Conservation (phyloP, 371 early-diverging fungal species). For the Globomyces sp. region DNA sequence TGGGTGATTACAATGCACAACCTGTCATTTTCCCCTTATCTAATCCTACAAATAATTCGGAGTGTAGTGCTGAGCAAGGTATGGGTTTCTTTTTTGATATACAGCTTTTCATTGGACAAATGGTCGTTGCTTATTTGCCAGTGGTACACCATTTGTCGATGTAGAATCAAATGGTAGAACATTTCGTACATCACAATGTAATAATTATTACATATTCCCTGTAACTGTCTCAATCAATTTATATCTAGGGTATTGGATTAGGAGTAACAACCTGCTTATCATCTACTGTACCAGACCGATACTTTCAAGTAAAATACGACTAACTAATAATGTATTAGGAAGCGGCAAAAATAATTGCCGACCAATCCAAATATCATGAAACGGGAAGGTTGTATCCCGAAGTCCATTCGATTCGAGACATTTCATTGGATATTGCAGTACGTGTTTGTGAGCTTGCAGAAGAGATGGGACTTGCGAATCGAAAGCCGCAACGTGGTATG, state of each 20-base stretch:
- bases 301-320: background rate
- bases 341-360: conserved; percentile 6
- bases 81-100: background rate
- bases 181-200: conserved; percentile 31
- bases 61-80: conserved; percentile 47
- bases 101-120: conserved; percentile 28
- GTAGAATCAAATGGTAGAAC: conserved; percentile 25
- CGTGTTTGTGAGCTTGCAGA: conserved; percentile 10
- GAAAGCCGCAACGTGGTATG: conserved; percentile 13
- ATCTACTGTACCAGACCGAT: conserved; percentile 12
- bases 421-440: conserved; percentile 5
- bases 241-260: conserved; percentile 28
- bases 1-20: conserved; percentile 58
- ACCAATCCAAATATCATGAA: conserved; percentile 1
- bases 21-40: conserved; percentile 65
- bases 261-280: conserved; percentile 21
- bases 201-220: conserved; percentile 37
- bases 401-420: conserved; percentile 12
- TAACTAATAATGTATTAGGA: background rate
- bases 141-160: conserved; percentile 38
- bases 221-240: background rate
- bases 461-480: conserved; percentile 15
- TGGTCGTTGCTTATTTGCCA: conserved; percentile 32
- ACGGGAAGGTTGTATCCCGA: conserved; percentile 10
- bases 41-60: conserved; percentile 64